Evolutionary conservation across 202 grass and related monocot genomes (phyloP).

Genomic region (Panicum virgatum): DNA sequence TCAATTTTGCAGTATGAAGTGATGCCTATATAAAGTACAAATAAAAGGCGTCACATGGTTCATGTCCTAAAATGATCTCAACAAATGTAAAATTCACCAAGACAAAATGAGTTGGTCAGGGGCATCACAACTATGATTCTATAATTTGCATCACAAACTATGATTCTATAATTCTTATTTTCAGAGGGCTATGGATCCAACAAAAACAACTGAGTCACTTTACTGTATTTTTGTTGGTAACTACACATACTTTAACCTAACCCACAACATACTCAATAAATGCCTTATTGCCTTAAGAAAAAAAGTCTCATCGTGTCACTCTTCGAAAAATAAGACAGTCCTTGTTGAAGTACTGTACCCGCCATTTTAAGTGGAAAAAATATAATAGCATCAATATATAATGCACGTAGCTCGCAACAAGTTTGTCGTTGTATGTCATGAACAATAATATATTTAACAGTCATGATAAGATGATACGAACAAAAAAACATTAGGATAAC

Average conservation of each 20-base stretch:
- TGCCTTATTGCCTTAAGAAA: neutral
- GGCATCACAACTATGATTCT: neutral
- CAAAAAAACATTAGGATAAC: neutral
- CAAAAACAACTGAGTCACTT: neutral
- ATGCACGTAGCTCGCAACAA: neutral
- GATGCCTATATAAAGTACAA: neutral
- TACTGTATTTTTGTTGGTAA: neutral
- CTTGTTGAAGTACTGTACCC: neutral
- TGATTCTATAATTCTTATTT: neutral
- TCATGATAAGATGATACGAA: neutral
- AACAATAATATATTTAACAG: neutral
- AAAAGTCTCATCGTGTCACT: neutral
- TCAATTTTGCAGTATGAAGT: neutral
- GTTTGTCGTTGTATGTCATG: neutral
- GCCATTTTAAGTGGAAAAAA: neutral
- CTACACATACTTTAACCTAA: neutral
- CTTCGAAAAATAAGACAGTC: neutral
- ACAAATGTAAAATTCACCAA: neutral
- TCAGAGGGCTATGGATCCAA: neutral
- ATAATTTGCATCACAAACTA: too few relatives aligned
- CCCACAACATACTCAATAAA: neutral
- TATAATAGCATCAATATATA: neutral
- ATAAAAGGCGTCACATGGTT: too few relatives aligned
- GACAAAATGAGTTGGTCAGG: neutral
- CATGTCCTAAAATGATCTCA: too few relatives aligned